Evolutionary conservation across 2,329 filamentous ascomycete species (phyloP).

Genomic region (Microdochium trichocladiopsis): DNA sequence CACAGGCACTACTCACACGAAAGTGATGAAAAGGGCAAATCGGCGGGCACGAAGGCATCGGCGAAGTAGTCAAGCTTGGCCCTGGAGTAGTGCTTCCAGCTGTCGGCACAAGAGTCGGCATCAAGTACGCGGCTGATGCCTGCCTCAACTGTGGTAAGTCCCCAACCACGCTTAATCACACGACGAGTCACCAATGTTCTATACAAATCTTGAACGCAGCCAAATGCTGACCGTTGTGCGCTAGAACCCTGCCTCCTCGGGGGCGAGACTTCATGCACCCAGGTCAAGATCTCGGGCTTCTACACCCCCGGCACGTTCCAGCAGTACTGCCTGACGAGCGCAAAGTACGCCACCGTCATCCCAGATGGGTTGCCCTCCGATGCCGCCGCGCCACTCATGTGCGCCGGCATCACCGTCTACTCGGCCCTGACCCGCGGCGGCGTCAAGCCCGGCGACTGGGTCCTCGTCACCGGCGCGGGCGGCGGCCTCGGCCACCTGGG

Average conservation of each 20-base stretch:
- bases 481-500: constrained; percentile 21
- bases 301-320: constrained; percentile 16
- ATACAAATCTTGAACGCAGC: not conserved
- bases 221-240: not conserved
- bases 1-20: no score
- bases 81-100: constrained; percentile 6
- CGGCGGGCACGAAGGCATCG: constrained; percentile 12
- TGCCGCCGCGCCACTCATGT: constrained; percentile 53
- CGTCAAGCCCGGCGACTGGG: constrained; percentile 12
- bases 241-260: constrained; percentile 11
- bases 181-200: no score
- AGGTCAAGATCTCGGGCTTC: constrained; percentile 15
- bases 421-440: constrained; percentile 35
- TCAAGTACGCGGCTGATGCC: constrained; percentile 13
- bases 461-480: constrained; percentile 20
- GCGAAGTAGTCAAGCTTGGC: constrained; percentile 9
- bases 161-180: not conserved
- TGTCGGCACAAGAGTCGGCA: constrained; percentile 9
- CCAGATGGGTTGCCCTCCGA: constrained; percentile 21
- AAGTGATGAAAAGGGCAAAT: constrained; percentile 8
- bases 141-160: constrained; percentile 11
- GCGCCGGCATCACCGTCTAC: constrained; percentile 59
- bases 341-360: constrained; percentile 35
- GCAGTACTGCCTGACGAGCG: constrained; percentile 11
- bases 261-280: constrained; percentile 11